Evolutionary conservation across 2,329 filamentous ascomycete genomes (phyloP).

Genomic region (Colletotrichum sp.): DNA sequence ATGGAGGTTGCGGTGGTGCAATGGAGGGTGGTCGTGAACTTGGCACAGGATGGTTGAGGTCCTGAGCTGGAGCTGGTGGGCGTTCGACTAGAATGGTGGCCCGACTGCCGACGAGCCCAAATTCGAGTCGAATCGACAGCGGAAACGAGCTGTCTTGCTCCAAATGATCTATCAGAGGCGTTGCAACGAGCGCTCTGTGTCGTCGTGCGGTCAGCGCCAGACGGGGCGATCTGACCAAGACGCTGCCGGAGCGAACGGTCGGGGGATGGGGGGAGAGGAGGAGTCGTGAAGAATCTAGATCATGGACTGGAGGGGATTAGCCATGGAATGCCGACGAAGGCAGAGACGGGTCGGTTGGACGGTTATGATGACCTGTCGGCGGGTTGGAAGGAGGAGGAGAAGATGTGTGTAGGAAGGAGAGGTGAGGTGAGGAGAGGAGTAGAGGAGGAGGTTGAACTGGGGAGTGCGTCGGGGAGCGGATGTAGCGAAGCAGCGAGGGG

Average conservation of each 20-base stretch:
- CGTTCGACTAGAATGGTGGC: conserved; percentile 23
- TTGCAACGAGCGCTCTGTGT: not conserved
- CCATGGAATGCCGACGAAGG: not conserved
- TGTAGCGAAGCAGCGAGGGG: not conserved
- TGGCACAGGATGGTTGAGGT: conserved; percentile 8
- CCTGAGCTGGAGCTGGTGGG: conserved; percentile 1
- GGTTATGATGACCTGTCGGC: not conserved
- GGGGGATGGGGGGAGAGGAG: conserved; percentile 2
- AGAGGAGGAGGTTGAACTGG: conserved; percentile 1
- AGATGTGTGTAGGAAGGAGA: conserved; percentile 6
- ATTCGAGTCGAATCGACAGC: not conserved
- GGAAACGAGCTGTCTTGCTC: not conserved
- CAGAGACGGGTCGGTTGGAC: not conserved
- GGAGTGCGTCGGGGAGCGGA: conserved; percentile 13
- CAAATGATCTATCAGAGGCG: not conserved
- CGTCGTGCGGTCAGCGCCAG: conserved; percentile 20
- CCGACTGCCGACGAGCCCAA: conserved; percentile 26
- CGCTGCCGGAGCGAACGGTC: conserved; percentile 22
- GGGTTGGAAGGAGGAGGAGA: not conserved
- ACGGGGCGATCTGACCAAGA: conserved; percentile 19
- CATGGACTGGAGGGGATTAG: conserved; percentile 18
- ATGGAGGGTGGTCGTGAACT: conserved; percentile 14
- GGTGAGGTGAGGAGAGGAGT: conserved; percentile 16
- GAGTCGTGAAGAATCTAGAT: conserved; percentile 1
- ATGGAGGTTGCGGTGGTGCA: conserved; percentile 21